Percentiles rank a stretch among this genome's conserved stretches.
Evolutionary conservation across 495 filamentous ascomycete genomes (phyloP).

Genomic region (Pseudomonodictys pantanalensis): DNA sequence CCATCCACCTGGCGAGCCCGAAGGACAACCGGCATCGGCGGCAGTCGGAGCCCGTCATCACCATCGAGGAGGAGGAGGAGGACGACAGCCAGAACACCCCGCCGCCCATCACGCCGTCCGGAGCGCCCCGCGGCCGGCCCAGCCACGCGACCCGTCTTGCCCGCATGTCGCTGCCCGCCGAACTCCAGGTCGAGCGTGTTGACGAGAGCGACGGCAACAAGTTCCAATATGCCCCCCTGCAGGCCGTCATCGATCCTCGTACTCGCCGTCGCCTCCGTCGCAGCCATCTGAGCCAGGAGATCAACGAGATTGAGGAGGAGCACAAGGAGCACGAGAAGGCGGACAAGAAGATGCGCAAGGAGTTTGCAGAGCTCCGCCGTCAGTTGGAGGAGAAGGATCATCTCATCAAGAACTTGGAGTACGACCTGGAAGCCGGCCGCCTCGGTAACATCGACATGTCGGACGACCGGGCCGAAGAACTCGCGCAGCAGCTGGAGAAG

Average conservation of each 20-base stretch:
- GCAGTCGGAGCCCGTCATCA: conserved; percentile 15
- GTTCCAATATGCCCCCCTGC: conserved; percentile 64
- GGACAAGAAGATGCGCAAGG: conserved; percentile 21
- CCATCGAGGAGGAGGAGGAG: conserved; percentile 2
- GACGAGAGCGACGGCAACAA: conserved; percentile 28
- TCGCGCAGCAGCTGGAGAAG: conserved; percentile 31
- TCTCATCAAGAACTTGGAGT: conserved; percentile 28
- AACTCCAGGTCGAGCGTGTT: conserved; percentile 2
- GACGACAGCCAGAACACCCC: conserved; percentile 3
- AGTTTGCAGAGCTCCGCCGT: conserved; percentile 26
- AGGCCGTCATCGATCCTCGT: conserved; percentile 67
- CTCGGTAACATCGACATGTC: conserved; percentile 33
- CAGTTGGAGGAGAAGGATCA: conserved; percentile 35
- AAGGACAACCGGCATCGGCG: conserved; percentile 2
- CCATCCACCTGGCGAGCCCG: not conserved
- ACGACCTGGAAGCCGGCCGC: conserved; percentile 34
- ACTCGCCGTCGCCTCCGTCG: conserved; percentile 68
- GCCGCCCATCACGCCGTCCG: conserved; percentile 16
- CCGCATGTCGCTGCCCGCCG: conserved; percentile 29
- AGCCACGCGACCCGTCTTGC: conserved; percentile 11
- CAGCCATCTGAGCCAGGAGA: conserved; percentile 71
- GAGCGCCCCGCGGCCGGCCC: conserved; percentile 7
- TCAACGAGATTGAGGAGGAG: conserved; percentile 55
- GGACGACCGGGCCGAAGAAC: conserved; percentile 22
- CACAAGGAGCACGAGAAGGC: conserved; percentile 33